Evolutionary conservation across 2,329 filamentous ascomycete genomes (phyloP).

Genomic region (Fonsecaea monophora): DNA sequence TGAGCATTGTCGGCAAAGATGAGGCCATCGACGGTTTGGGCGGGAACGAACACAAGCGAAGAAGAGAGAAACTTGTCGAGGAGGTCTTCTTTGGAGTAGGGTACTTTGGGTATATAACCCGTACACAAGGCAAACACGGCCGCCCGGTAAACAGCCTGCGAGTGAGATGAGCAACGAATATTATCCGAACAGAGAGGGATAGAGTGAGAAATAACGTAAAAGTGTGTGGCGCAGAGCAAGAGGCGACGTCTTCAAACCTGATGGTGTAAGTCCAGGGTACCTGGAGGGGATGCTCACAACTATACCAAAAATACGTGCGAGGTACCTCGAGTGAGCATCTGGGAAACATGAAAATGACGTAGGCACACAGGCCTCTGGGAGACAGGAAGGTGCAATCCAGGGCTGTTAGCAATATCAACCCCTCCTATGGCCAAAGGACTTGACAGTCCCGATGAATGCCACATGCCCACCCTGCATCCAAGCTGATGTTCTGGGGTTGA

Average conservation of each 20-base stretch:
- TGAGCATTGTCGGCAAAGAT: slow-evolving; percentile 11
- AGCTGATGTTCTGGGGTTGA: neutral
- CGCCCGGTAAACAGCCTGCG: neutral
- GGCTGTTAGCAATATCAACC: slow-evolving; percentile 1
- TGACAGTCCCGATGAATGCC: neutral
- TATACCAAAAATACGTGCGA: neutral
- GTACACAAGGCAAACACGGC: neutral
- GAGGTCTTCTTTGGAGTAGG: neutral
- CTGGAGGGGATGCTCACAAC: slow-evolving; percentile 3
- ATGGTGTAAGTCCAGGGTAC: slow-evolving; percentile 1
- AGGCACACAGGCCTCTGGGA: slow-evolving; percentile 8
- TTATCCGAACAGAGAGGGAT: neutral
- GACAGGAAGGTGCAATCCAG: neutral
- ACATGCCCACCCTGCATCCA: slow-evolving; percentile 10
- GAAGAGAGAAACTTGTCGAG: neutral
- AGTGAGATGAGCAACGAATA: neutral
- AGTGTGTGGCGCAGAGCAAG: neutral
- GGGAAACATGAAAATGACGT: slow-evolving; percentile 16
- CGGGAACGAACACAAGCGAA: neutral
- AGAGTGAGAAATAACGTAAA: neutral
- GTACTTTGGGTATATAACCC: neutral
- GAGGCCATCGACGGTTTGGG: slow-evolving; percentile 3
- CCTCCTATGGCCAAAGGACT: neutral
- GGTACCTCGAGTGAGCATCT: neutral
- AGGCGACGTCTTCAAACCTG: neutral